Evolutionary conservation across 176 grass and related monocot genomes (phyloP).

Genomic region (Oryza glaberrima): DNA sequence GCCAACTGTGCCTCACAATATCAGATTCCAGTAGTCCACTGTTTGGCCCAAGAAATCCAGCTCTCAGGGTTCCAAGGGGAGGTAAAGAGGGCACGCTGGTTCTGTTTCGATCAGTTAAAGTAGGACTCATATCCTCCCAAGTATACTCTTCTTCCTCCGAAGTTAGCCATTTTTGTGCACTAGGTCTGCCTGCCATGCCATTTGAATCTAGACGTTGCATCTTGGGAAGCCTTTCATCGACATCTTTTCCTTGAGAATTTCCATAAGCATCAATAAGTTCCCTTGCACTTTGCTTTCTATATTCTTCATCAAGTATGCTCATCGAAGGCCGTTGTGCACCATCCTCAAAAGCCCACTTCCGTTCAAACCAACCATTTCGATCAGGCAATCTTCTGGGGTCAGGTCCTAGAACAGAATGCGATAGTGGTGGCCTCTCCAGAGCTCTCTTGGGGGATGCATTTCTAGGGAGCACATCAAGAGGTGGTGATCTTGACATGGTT

Average conservation of each 20-base stretch:
- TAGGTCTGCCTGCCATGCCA: slow-evolving; percentile 50
- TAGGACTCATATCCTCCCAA: slow-evolving; percentile 99
- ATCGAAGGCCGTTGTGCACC: slow-evolving; percentile 34
- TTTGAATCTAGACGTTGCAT: slow-evolving; percentile 72
- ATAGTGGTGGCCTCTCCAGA: slow-evolving; percentile 50
- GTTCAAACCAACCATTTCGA: slow-evolving; percentile 54
- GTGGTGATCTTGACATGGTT: slow-evolving; percentile 71
- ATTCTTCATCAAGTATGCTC: slow-evolving; percentile 66
- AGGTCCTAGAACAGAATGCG: slow-evolving; percentile 56
- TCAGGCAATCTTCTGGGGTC: slow-evolving; percentile 51
- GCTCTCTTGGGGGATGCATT: slow-evolving; percentile 51
- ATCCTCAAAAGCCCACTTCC: slow-evolving; percentile 45
- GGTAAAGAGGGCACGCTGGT: slow-evolving; percentile 48
- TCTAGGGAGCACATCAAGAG: slow-evolving; percentile 55
- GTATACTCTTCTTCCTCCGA: slow-evolving; percentile 93
- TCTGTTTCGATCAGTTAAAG: slow-evolving; percentile 71
- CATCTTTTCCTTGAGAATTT: slow-evolving; percentile 71
- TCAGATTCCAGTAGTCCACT: slow-evolving; percentile 53
- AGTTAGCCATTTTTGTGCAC: slow-evolving; percentile 72
- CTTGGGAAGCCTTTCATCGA: slow-evolving; percentile 69
- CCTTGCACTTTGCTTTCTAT: slow-evolving; percentile 71
- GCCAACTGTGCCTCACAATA: slow-evolving; percentile 62
- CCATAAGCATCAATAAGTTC: slow-evolving; percentile 98
- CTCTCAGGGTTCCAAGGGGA: slow-evolving; percentile 37
- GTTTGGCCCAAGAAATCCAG: slow-evolving; percentile 61